phyloP scores from a whole-genome alignment of 2,329 filamentous ascomycete species.

The Exophiala sp. region DNA sequence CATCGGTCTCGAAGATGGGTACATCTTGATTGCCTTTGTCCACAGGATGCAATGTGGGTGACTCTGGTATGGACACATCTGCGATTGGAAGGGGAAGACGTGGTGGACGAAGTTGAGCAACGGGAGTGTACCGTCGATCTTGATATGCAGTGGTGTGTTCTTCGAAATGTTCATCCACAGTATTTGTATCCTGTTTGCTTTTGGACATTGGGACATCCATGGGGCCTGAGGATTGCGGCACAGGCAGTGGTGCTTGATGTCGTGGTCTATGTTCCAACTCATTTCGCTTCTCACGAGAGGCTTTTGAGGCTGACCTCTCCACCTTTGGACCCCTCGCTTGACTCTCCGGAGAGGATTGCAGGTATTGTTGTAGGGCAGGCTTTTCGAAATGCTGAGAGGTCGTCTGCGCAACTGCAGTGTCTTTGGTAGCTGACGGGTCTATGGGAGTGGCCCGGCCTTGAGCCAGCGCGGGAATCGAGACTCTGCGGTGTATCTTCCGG shows the following conservation, averaged over 20 bases:
- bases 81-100: conserved; percentile 89
- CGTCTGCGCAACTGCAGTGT: conserved; percentile 42
- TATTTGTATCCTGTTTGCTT: conserved; percentile 22
- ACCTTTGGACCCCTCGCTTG: conserved; percentile 21
- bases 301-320: conserved; percentile 22
- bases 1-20: conserved; percentile 49
- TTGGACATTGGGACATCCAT: conserved; percentile 30
- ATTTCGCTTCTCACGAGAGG: conserved; percentile 19
- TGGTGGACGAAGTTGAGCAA: conserved; percentile 56
- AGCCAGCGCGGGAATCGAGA: conserved; percentile 41
- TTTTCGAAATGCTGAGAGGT: conserved; percentile 33
- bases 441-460: conserved; percentile 40
- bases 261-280: conserved; percentile 16
- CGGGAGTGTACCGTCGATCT: conserved; percentile 22
- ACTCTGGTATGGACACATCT: conserved; percentile 87
- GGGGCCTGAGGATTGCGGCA: conserved; percentile 22
- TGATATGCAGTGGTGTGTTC: conserved; percentile 21
- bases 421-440: conserved; percentile 42
- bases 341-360: conserved; percentile 36
- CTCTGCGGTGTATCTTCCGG: conserved; percentile 39
- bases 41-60: conserved; percentile 75
- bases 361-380: conserved; percentile 39
- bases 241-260: conserved; percentile 14
- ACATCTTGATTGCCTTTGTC: conserved; percentile 57
- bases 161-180: conserved; percentile 21